Percentiles rank a stretch among this genome's conserved stretches.
Conservation (phyloP, 768 basidiomycete genomes). For the Lyophyllum semitale region DNA sequence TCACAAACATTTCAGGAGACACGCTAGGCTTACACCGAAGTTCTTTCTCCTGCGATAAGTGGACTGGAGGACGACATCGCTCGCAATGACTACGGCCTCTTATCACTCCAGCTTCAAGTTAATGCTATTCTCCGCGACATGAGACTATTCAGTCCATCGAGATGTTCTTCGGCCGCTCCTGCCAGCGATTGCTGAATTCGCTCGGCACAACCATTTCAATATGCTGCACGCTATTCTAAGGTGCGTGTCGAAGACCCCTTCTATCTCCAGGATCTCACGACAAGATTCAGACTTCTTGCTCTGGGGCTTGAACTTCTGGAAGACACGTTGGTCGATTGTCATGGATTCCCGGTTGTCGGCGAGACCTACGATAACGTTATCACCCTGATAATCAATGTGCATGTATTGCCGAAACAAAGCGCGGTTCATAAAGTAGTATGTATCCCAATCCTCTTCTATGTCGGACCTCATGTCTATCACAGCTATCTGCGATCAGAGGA, state of each 20-base stretch:
- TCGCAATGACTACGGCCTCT: not conserved
- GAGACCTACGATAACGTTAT: constrained; percentile 34
- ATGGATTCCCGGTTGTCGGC: constrained; percentile 34
- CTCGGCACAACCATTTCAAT: constrained; percentile 35
- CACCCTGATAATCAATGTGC: not conserved
- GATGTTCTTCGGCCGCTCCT: too few species aligned
- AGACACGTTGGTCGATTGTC: constrained; percentile 41
- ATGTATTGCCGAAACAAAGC: constrained; percentile 23
- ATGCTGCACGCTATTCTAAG: constrained; percentile 36
- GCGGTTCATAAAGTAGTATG: constrained; percentile 51
- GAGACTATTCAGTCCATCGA: too few species aligned
- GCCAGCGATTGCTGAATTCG: constrained; percentile 37
- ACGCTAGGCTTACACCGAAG: too few species aligned
- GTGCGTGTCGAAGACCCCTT: constrained; percentile 11
- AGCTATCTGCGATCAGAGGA: constrained; percentile 45
- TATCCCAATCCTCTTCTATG: not conserved
- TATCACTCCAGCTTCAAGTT: not conserved
- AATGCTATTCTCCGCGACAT: not conserved
- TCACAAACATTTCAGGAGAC: too few species aligned
- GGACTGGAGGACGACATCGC: too few species aligned
- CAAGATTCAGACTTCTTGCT: constrained; percentile 30
- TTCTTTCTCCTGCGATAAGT: too few species aligned
- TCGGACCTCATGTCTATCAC: not conserved
- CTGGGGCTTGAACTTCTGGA: constrained; percentile 47
- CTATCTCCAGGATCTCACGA: not conserved